Conservation (phyloP, 192 early-diverging fungal species). For the Backusella tuberculispora region DNA sequence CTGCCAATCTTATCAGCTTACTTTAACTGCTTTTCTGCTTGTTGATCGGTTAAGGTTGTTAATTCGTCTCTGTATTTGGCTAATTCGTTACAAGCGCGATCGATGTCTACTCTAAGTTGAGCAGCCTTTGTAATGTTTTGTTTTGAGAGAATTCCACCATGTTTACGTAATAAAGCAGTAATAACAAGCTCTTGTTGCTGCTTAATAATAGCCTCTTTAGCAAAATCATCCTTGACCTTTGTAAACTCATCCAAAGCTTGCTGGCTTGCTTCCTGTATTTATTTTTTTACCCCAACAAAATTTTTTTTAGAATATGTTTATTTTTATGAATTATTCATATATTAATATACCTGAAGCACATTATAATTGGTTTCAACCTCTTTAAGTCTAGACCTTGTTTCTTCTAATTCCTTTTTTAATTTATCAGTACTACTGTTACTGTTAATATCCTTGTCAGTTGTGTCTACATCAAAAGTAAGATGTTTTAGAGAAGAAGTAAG, state of each 20-base stretch:
- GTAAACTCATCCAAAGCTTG: constrained; percentile 47
- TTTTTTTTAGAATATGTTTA: constrained; percentile 3
- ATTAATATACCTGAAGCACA: constrained; percentile 41
- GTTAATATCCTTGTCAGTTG: background rate
- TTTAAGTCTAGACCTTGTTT: constrained; percentile 28
- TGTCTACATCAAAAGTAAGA: background rate
- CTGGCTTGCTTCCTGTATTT: constrained; percentile 35
- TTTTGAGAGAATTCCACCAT: constrained; percentile 15
- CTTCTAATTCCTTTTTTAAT: constrained; percentile 32
- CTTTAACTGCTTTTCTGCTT: constrained; percentile 24
- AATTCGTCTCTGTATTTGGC: constrained; percentile 33
- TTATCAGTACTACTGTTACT: background rate
- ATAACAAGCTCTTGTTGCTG: constrained; percentile 40
- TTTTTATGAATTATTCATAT: background rate
- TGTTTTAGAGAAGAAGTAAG: background rate
- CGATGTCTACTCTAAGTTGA: constrained; percentile 33
- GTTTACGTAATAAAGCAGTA: constrained; percentile 21
- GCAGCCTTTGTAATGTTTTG: constrained; percentile 28
- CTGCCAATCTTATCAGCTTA: constrained; percentile 40
- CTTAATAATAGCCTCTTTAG: constrained; percentile 41
- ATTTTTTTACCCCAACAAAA: background rate
- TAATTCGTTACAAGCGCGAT: constrained; percentile 36
- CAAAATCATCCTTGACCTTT: constrained; percentile 51
- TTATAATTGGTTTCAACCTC: constrained; percentile 38
- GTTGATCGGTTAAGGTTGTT: background rate